Conservation (phyloP, 495 filamentous ascomycete genomes). For the Rhizodiscina lignyota region DNA sequence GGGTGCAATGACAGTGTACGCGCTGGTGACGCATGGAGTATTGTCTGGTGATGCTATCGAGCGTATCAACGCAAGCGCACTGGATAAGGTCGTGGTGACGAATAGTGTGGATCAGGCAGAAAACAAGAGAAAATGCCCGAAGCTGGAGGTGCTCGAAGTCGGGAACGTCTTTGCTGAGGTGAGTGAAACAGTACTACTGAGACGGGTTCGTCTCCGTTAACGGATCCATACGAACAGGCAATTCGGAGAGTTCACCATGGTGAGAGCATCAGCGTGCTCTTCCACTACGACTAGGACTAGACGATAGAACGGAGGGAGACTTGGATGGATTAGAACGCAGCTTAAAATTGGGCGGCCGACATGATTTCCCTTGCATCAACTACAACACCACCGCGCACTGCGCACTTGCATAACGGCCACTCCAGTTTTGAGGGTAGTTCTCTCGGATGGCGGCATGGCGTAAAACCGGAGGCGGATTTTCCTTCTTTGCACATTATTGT, state of each 20-base stretch:
- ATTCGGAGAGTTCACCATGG: conserved; percentile 95
- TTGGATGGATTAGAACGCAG: too few relatives aligned
- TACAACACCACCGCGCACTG: too few relatives aligned
- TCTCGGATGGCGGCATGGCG: too few relatives aligned
- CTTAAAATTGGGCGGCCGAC: too few relatives aligned
- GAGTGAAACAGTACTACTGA: conserved; percentile 9
- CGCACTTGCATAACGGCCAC: too few relatives aligned
- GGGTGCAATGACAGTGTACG: conserved; percentile 74
- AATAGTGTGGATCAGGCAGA: conserved; percentile 87
- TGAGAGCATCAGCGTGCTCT: conserved; percentile 93
- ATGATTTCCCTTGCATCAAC: too few relatives aligned
- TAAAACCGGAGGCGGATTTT: too few relatives aligned
- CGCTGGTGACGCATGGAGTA: conserved; percentile 85
- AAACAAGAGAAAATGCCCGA: conserved; percentile 55
- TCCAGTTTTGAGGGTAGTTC: too few relatives aligned
- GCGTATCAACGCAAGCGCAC: conserved; percentile 72
- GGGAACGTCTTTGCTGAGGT: conserved; percentile 88
- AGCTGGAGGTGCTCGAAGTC: conserved; percentile 85
- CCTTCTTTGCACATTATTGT: too few relatives aligned
- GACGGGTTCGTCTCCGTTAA: conserved; percentile 2
- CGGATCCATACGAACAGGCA: conserved; percentile 34
- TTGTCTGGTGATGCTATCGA: conserved; percentile 89
- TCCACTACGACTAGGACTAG: conserved; percentile 83
- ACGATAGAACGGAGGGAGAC: too few relatives aligned
- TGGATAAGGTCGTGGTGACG: conserved; percentile 86